A percentile compares a stretch with the other conserved stretches of the same genome.
phyloP scores from a whole-genome alignment of 345 rosid species.

The Salix arbutifolia region DNA sequence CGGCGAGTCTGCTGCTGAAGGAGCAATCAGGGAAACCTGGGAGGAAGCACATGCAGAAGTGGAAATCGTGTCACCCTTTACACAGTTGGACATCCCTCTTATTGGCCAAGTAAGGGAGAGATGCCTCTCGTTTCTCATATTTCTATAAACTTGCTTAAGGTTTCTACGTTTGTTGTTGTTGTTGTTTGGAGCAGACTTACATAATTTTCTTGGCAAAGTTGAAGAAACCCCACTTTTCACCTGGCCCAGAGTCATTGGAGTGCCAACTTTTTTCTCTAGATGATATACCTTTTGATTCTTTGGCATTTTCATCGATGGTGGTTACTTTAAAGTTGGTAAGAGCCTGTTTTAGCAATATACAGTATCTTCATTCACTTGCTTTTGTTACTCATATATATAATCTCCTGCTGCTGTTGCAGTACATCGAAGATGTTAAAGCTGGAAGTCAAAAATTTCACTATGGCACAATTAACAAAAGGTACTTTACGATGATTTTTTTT shows the following conservation, averaged over 20 bases:
- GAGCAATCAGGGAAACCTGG: conserved; percentile 93
- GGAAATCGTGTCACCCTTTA: conserved; percentile 83
- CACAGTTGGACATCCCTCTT: conserved; percentile 88
- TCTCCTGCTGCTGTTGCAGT: conserved; percentile 44
- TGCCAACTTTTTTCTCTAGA: conserved; percentile 74
- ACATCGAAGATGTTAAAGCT: conserved; percentile 62
- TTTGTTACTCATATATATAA: not conserved
- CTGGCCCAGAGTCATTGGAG: conserved; percentile 92
- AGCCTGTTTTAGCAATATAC: not conserved
- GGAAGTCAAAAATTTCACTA: conserved; percentile 77
- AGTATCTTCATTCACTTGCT: not conserved
- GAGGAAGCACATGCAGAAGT: conserved; percentile 94
- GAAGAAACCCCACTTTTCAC: conserved; percentile 71
- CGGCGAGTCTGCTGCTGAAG: conserved; percentile 94
- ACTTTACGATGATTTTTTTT: not conserved
- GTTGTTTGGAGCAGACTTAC: conserved; percentile 66
- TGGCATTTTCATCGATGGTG: conserved; percentile 89
- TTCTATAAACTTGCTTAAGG: conserved; percentile 7
- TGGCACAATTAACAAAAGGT: conserved; percentile 90
- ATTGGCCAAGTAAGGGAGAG: conserved; percentile 71
- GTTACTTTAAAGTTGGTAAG: conserved; percentile 81
- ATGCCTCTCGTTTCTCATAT: not conserved
- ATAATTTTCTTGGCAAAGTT: conserved; percentile 85
- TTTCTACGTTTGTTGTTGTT: conserved; percentile 4
- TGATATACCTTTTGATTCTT: conserved; percentile 80